These are phyloP conservation scores for Marasmius fiardii DNA, from an alignment of 1,284 basidiomycete species.

Conservation along the genomic window DNA sequence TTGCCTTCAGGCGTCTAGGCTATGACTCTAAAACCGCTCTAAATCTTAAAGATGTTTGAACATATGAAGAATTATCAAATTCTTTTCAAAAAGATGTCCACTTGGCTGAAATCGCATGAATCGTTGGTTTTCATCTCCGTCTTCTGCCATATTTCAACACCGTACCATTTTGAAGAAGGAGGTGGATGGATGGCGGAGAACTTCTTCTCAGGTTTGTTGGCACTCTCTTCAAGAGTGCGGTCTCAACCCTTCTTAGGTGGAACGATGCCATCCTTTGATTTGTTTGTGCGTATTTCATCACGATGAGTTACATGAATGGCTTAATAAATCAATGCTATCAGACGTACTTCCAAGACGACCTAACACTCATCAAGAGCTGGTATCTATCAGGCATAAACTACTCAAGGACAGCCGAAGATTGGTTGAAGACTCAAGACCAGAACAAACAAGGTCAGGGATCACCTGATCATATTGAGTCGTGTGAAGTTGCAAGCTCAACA, in stretches of 20 bases:
- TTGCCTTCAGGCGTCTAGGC: not conserved
- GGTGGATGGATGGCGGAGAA: constrained; percentile 80
- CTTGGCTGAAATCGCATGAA: constrained; percentile 60
- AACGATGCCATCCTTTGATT: constrained; percentile 68
- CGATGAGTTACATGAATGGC: not conserved
- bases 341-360: constrained; percentile 70
- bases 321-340: constrained; percentile 19
- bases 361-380: constrained; percentile 58
- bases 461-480: constrained; percentile 1
- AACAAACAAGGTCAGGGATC: constrained; percentile 34
- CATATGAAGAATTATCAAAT: constrained; percentile 79
- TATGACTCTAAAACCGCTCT: not conserved
- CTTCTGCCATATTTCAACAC: constrained; percentile 66
- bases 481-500: not conserved
- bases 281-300: constrained; percentile 42
- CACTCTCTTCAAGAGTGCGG: too few species aligned
- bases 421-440: constrained; percentile 63
- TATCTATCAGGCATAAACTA: constrained; percentile 71
- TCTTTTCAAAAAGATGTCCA: constrained; percentile 64
- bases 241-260: constrained; percentile 42
- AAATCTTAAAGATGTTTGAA: constrained; percentile 63
- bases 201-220: constrained; percentile 64
- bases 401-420: constrained; percentile 65
- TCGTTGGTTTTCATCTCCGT: constrained; percentile 71
- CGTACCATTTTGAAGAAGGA: constrained; percentile 72